phyloP scores from a whole-genome alignment of 2,329 filamentous ascomycete genomes.

The Pyrenophora teres region DNA sequence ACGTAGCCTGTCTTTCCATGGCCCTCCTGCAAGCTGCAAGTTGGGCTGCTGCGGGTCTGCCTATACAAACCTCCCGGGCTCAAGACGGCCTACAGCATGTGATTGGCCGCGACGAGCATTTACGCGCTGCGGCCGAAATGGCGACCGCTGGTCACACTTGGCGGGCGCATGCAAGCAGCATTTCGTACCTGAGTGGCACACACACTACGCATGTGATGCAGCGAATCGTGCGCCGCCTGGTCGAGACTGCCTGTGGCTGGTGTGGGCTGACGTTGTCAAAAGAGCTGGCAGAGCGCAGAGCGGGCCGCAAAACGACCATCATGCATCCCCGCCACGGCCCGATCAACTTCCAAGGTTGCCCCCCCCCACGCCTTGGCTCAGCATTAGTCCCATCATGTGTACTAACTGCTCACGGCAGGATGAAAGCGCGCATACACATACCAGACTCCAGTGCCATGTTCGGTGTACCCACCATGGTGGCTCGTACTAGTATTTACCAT shows the following conservation, averaged over 20 bases:
- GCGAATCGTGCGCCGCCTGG: not conserved
- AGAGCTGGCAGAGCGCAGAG: not conserved
- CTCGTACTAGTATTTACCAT: too few species aligned
- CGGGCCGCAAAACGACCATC: slow-evolving; percentile 8
- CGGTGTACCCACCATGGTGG: too few species aligned
- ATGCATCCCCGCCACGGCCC: slow-evolving; percentile 14
- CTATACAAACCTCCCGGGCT: slow-evolving; percentile 16
- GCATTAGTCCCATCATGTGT: too few species aligned
- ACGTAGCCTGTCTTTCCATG: slow-evolving; percentile 28
- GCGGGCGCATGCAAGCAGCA: slow-evolving; percentile 32
- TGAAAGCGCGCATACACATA: too few species aligned
- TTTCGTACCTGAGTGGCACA: slow-evolving; percentile 25
- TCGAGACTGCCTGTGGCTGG: slow-evolving; percentile 3
- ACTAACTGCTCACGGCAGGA: too few species aligned
- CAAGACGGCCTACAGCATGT: slow-evolving; percentile 24
- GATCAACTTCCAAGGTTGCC: not conserved
- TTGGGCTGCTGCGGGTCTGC: slow-evolving; percentile 32
- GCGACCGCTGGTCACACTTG: slow-evolving; percentile 40
- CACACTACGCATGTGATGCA: slow-evolving; percentile 7
- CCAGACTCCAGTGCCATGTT: too few species aligned
- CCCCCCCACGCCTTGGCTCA: too few species aligned
- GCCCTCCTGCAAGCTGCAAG: slow-evolving; percentile 19
- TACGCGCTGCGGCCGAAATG: slow-evolving; percentile 42
- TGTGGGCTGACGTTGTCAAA: not conserved
- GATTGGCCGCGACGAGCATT: slow-evolving; percentile 27